Evolutionary conservation across 2,329 filamentous ascomycete species (phyloP), one percentile per base, ranked within the genome.

Genomic region (Alternaria solani): DNA sequence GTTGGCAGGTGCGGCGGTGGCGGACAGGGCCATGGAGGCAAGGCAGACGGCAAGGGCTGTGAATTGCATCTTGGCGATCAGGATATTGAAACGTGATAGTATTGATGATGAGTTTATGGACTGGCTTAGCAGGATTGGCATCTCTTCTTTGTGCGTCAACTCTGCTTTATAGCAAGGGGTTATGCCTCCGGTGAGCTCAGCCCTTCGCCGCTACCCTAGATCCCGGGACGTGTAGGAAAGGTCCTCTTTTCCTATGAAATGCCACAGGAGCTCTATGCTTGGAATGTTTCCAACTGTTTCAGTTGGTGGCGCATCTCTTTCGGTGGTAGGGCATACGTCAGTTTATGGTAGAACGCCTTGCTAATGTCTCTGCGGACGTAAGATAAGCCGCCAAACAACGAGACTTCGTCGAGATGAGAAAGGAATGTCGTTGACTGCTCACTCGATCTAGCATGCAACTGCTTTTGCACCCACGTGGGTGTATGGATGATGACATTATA

Each of bases 21-120:
- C 51, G 39, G 55, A 18, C 25, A 59, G 20, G n/a, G 47, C 30
- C 46, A 25, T 44, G 14, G 59, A 34, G 20, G 52, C 48, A 30
- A 62, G 32, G 18, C 62, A 32, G 9, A 51, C 16, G 34, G 52
- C 46, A 52, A 57, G 41, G 36, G 38, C 16, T 18, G 41, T 39
- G 32, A 57, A 46, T 4, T 59, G 52, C 62, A 64, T 59, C 18
- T 48, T 46, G 7, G n/a, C 8, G 26, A 28, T 36, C 39, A 6
- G 28, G 18, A 20, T 36, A 48, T 14, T 48, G 30, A 18, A 34
- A 25, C 18, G 14, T 25, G 30, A 48, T 36, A 25, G 46, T 36
- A 48, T 36, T 32, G 14, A 36, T 48, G 46, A 36, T 25, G 30
- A 34, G 16, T 48, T 4, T 12, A 25, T 11, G 30, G 14, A n/a